Evolutionary conservation across 352 stramenopile species (phyloP), one percentile per base, ranked within the genome.

Genomic region (Bremia lactucae): DNA sequence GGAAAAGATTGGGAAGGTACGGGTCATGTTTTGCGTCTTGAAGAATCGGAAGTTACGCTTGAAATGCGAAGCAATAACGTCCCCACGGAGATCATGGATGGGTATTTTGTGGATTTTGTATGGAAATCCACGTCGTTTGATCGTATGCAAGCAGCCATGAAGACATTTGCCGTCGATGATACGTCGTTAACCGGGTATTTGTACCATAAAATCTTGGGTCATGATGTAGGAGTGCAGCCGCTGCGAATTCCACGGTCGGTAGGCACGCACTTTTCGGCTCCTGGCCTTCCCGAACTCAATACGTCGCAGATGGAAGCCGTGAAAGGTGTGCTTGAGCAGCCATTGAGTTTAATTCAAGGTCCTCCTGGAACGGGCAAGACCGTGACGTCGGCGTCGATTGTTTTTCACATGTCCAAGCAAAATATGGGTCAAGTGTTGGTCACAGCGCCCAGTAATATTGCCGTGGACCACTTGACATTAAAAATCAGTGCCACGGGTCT

Each of bases 101-200:
- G 91, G 37, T 98, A 97, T 54, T 55, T 95, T 34, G 87, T 99
- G 11, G 93, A 98, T 37, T 99, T 98, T 72, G 94, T 99, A 52
- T 99, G 97, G 97, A 99, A 99, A 55, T 86, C 75, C 11, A 98
- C 95, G 10, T 97, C 92, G 11, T 99, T 98, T 55, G 96, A 99
- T 59, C 78, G 97, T 10, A 99, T 99, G 96, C 96, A 98, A 59
- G 90, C 90, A 13, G 96, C 96, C 14, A 75, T 99, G 43, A 98
- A 98, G 66, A 97, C 86, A 0, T 98, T 99, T 72, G 96, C 95
- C 0, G 93, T 98, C 40, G 95, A 99, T 59, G 95, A 99, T 54
- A 97, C 93, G 13, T 98, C 87, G 48, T 74, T 99, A 0, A 98
- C 92, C 2, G 96, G 95, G 11, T 99, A 99, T 65, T 79, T 99